These are phyloP conservation scores for Erigeron canadensis DNA, from an alignment of 129 eudicot species.

Conservation along the genomic window DNA sequence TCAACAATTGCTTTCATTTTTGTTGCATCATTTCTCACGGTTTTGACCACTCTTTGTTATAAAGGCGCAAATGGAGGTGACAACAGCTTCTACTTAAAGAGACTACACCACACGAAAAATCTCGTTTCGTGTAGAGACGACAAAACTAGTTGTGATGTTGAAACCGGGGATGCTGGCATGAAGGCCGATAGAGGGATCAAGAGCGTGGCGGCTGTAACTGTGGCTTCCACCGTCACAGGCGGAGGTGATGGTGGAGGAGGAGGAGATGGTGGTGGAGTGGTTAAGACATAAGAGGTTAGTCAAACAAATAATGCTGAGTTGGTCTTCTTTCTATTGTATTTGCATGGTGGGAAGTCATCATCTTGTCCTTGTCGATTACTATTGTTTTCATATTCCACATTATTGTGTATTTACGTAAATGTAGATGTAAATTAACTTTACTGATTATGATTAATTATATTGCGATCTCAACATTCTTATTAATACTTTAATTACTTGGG, in stretches of 20 bases:
- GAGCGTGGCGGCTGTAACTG: constrained; percentile 11
- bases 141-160: constrained; percentile 19
- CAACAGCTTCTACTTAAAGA: neutral
- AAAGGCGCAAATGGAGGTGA: constrained; percentile 9
- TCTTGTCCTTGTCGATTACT: constrained; percentile 30
- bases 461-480: neutral
- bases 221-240: constrained; percentile 5
- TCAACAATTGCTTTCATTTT: constrained; percentile 29
- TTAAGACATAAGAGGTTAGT: constrained; percentile 4
- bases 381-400: constrained; percentile 18
- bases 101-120: neutral
- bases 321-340: neutral
- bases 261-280: constrained; percentile 14
- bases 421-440: neutral
- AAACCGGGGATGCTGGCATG: constrained; percentile 14
- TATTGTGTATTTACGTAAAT: neutral
- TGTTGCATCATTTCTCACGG: constrained; percentile 27
- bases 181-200: neutral
- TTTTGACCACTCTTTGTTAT: constrained; percentile 32
- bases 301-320: constrained; percentile 10
- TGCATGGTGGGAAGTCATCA: constrained; percentile 22
- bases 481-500: too few species aligned
- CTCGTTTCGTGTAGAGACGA: constrained; percentile 9
- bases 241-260: neutral
- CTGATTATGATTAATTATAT: neutral